Evolutionary conservation across 371 early-diverging fungal species (phyloP).

Genomic region (Funneliformis caledonium): DNA sequence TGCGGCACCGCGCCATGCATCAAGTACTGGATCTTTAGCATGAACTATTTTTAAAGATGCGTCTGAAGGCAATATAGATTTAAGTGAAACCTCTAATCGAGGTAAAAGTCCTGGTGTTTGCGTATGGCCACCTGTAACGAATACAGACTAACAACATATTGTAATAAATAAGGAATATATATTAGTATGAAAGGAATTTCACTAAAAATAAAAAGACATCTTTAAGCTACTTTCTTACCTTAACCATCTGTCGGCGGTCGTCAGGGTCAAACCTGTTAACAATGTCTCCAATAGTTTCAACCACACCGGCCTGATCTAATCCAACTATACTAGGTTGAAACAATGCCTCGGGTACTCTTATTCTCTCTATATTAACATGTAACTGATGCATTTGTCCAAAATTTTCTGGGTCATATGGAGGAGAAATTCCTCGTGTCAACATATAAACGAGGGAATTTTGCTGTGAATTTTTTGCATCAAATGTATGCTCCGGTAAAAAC

Average conservation of each 20-base stretch:
- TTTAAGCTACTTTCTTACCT: background rate
- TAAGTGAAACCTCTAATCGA: conserved; percentile 65
- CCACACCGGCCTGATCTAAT: conserved; percentile 85
- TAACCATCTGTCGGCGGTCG: conserved; percentile 54
- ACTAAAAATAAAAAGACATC: background rate
- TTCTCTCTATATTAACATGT: conserved; percentile 87
- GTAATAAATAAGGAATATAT: background rate
- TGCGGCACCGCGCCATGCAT: conserved; percentile 90
- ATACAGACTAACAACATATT: conserved; percentile 59
- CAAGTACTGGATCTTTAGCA: conserved; percentile 75
- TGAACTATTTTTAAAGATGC: conserved; percentile 57
- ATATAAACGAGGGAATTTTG: conserved; percentile 56
- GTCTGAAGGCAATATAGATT: conserved; percentile 66
- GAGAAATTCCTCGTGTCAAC: conserved; percentile 60
- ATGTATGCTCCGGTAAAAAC: conserved; percentile 62
- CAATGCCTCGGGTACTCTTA: conserved; percentile 84
- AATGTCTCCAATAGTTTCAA: conserved; percentile 75
- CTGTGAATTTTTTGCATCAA: conserved; percentile 54
- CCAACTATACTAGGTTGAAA: conserved; percentile 89
- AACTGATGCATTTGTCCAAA: conserved; percentile 74
- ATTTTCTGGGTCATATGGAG: conserved; percentile 69
- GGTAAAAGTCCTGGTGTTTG: conserved; percentile 66
- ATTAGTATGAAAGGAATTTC: too few relatives aligned
- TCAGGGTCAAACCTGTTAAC: conserved; percentile 62
- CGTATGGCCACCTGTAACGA: conserved; percentile 81